Evolutionary conservation across 345 rosid genomes (phyloP).

Genomic region (Lagerstroemia speciosa): DNA sequence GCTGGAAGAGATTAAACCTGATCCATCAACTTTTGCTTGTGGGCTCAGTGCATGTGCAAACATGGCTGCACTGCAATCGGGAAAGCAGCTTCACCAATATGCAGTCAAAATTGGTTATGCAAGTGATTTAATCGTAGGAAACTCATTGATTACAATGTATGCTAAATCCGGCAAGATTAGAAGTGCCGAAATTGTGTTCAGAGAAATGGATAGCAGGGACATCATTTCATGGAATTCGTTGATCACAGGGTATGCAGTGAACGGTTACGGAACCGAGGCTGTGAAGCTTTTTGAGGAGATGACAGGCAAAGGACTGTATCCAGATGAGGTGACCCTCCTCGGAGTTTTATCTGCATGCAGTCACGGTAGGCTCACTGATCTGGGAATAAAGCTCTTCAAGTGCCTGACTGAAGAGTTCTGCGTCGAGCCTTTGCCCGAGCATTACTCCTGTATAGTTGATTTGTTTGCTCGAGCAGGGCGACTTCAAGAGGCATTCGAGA

Average conservation of each 20-base stretch:
- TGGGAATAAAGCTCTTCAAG: slow-evolving; percentile 10
- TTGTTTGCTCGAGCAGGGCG: slow-evolving; percentile 20
- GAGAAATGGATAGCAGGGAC: slow-evolving; percentile 13
- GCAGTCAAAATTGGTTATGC: slow-evolving; percentile 11
- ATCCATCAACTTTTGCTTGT: slow-evolving; percentile 22
- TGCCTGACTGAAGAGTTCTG: slow-evolving; percentile 7
- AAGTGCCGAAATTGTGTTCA: slow-evolving; percentile 18
- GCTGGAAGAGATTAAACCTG: slow-evolving; percentile 17
- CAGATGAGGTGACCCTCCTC: slow-evolving; percentile 14
- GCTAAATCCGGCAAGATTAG: slow-evolving; percentile 30
- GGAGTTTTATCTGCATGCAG: slow-evolving; percentile 19
- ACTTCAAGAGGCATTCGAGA: slow-evolving; percentile 14
- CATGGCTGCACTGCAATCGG: slow-evolving; percentile 25
- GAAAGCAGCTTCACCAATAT: slow-evolving; percentile 31
- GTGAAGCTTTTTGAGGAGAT: slow-evolving; percentile 25
- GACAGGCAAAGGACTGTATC: slow-evolving; percentile 13
- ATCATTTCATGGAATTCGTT: slow-evolving; percentile 35
- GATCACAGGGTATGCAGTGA: slow-evolving; percentile 30
- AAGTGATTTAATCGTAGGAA: slow-evolving; percentile 16
- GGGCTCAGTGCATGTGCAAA: slow-evolving; percentile 30
- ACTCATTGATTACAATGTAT: slow-evolving; percentile 22
- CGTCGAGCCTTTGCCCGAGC: slow-evolving; percentile 13
- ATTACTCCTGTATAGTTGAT: slow-evolving; percentile 19
- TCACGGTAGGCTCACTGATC: slow-evolving; percentile 12
- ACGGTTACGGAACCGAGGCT: slow-evolving; percentile 29